A percentile compares a stretch with the other conserved stretches of the same genome.
These are phyloP conservation scores for Solioccasus polychromus DNA, from an alignment of 768 basidiomycete genomes.

Conservation along the genomic window DNA sequence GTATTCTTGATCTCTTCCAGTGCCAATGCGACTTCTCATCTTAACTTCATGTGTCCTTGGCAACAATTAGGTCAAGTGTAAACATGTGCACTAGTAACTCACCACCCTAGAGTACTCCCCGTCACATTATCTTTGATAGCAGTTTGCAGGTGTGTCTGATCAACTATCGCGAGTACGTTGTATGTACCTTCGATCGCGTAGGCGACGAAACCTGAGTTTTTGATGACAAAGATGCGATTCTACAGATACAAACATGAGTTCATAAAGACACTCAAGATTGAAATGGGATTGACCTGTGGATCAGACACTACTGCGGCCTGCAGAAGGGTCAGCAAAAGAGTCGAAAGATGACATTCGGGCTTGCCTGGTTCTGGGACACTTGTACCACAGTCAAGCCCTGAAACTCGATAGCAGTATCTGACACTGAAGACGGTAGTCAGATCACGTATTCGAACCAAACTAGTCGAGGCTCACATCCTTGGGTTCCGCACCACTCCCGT, in stretches of 20 bases:
- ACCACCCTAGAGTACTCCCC: conserved; percentile 58
- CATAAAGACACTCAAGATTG: not conserved
- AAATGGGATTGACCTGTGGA: conserved; percentile 42
- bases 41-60: conserved; percentile 67
- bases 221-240: conserved; percentile 79
- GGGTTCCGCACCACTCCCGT: conserved; percentile 64
- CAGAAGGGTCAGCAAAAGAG: not conserved
- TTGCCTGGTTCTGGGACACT: conserved; percentile 77
- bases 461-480: conserved; percentile 50
- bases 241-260: conserved; percentile 11
- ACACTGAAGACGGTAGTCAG: conserved; percentile 43
- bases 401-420: conserved; percentile 80
- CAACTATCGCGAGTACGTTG: conserved; percentile 73
- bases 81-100: conserved; percentile 5
- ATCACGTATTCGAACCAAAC: not conserved
- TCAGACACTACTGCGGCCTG: conserved; percentile 72
- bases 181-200: conserved; percentile 79
- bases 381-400: conserved; percentile 81
- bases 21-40: conserved; percentile 60
- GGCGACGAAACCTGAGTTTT: conserved; percentile 75
- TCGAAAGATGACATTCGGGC: not conserved
- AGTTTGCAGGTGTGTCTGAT: conserved; percentile 74
- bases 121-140: conserved; percentile 62
- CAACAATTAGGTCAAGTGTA: not conserved
- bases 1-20: conserved; percentile 52